Evolutionary conservation across 2,329 filamentous ascomycete genomes (phyloP).

Genomic region (Myriosclerotinia duriaeana): DNA sequence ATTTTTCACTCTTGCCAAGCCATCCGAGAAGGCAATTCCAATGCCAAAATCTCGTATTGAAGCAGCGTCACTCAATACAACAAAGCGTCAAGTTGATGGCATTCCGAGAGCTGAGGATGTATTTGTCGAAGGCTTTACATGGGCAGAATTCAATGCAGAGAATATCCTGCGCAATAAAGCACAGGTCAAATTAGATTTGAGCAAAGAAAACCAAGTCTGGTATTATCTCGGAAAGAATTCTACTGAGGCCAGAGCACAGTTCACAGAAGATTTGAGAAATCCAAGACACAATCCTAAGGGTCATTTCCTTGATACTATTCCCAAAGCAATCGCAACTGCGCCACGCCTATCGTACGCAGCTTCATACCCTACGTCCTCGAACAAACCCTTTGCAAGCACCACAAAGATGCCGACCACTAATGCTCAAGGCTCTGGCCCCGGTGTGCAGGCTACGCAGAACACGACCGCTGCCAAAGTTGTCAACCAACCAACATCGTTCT

Average conservation of each 20-base stretch:
- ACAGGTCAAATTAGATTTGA: slow-evolving; percentile 69
- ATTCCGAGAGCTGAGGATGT: slow-evolving; percentile 63
- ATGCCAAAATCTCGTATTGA: slow-evolving; percentile 64
- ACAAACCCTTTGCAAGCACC: slow-evolving; percentile 32
- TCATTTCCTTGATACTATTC: slow-evolving; percentile 71
- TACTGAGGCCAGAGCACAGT: slow-evolving; percentile 87
- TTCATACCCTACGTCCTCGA: slow-evolving; percentile 37
- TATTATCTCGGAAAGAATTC: slow-evolving; percentile 83
- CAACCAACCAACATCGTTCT: slow-evolving; percentile 35
- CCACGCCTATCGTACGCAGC: slow-evolving; percentile 42
- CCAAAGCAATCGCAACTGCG: slow-evolving; percentile 49
- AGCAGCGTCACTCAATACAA: slow-evolving; percentile 67
- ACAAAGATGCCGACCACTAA: slow-evolving; percentile 37
- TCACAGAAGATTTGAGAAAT: slow-evolving; percentile 70
- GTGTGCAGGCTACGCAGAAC: not conserved
- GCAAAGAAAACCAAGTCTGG: slow-evolving; percentile 76
- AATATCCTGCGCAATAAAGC: slow-evolving; percentile 56
- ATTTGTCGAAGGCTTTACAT: slow-evolving; percentile 67
- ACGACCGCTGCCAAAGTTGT: slow-evolving; percentile 12
- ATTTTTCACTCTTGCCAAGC: slow-evolving; percentile 71
- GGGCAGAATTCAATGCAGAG: slow-evolving; percentile 75
- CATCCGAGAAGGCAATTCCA: slow-evolving; percentile 69
- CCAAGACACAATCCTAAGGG: slow-evolving; percentile 65
- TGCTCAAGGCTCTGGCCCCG: not conserved
- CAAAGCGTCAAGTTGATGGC: slow-evolving; percentile 58